Conservation (phyloP, 208 protist genomes). For the Entamoeba histolytica region DNA sequence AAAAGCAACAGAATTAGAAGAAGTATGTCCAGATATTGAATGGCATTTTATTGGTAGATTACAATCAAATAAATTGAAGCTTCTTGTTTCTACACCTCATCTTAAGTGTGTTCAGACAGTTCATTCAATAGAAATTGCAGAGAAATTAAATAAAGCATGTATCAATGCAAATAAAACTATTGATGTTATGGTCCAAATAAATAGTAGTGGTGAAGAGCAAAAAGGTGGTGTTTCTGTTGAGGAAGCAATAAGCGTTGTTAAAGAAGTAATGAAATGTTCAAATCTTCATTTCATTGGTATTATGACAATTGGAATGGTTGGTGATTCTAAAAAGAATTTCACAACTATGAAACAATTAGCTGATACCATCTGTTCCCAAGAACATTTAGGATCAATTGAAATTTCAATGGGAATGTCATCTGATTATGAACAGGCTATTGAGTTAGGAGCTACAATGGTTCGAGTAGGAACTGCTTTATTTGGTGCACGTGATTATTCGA, state of each 20-base stretch:
- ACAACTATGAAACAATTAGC: background rate
- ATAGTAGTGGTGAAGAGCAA: slow-evolving; percentile 64
- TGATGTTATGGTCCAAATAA: slow-evolving; percentile 65
- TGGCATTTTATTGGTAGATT: slow-evolving; percentile 89
- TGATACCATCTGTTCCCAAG: slow-evolving; percentile 32
- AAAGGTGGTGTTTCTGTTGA: slow-evolving; percentile 50
- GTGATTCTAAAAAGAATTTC: slow-evolving; percentile 21
- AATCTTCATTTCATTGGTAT: slow-evolving; percentile 57
- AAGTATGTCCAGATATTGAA: slow-evolving; percentile 50
- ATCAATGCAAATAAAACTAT: slow-evolving; percentile 20
- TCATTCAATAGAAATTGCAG: slow-evolving; percentile 58
- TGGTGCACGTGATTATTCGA: slow-evolving; percentile 33
- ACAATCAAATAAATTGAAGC: slow-evolving; percentile 78
- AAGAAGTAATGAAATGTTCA: slow-evolving; percentile 41
- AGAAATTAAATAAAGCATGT: slow-evolving; percentile 49
- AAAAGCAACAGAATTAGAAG: slow-evolving; percentile 39
- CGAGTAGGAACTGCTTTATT: slow-evolving; percentile 74
- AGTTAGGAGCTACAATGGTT: slow-evolving; percentile 65
- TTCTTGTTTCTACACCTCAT: slow-evolving; percentile 45
- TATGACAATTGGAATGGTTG: slow-evolving; percentile 77
- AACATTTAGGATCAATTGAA: background rate
- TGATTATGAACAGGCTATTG: slow-evolving; percentile 70
- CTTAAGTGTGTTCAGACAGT: slow-evolving; percentile 62
- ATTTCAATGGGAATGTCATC: slow-evolving; percentile 83
- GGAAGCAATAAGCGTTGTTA: slow-evolving; percentile 43